Evolutionary conservation across 2,329 filamentous ascomycete genomes (phyloP).

Genomic region (Fusarium heterosporum): DNA sequence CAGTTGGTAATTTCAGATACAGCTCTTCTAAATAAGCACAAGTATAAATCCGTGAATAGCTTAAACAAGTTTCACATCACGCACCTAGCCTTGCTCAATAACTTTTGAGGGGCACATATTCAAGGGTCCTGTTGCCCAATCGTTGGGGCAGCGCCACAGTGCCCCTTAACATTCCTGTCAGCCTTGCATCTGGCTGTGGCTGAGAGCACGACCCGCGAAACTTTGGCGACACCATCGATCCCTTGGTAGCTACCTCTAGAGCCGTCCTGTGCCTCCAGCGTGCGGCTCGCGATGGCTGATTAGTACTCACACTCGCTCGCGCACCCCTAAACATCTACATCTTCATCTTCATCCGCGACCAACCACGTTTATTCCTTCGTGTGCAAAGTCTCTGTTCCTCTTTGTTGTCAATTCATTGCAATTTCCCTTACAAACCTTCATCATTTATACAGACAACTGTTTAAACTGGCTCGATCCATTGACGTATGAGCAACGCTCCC

Average conservation of each 20-base stretch:
- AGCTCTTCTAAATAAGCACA: rapidly evolving
- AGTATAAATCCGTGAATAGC: neutral
- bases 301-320: slow-evolving; percentile 3
- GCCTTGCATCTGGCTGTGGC: slow-evolving; percentile 35
- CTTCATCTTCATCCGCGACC: slow-evolving; percentile 1
- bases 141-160: slow-evolving; percentile 18
- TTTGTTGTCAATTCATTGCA: neutral
- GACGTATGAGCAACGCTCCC: neutral
- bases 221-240: slow-evolving; percentile 27
- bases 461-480: neutral
- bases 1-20: neutral
- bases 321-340: neutral
- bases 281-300: slow-evolving; percentile 37
- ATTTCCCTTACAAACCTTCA: neutral
- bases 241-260: slow-evolving; percentile 10
- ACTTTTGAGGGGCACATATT: slow-evolving; percentile 21
- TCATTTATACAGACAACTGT: neutral
- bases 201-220: slow-evolving; percentile 3
- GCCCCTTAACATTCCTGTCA: slow-evolving; percentile 6
- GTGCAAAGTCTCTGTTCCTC: neutral
- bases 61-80: neutral
- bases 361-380: slow-evolving; percentile 4
- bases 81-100: slow-evolving; percentile 10
- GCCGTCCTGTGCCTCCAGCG: slow-evolving; percentile 10
- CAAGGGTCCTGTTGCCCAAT: slow-evolving; percentile 24